Evolutionary conservation across 768 basidiomycete species (phyloP), one percentile per base, ranked within the genome.

Genomic region (Termitomyces titanicus): DNA sequence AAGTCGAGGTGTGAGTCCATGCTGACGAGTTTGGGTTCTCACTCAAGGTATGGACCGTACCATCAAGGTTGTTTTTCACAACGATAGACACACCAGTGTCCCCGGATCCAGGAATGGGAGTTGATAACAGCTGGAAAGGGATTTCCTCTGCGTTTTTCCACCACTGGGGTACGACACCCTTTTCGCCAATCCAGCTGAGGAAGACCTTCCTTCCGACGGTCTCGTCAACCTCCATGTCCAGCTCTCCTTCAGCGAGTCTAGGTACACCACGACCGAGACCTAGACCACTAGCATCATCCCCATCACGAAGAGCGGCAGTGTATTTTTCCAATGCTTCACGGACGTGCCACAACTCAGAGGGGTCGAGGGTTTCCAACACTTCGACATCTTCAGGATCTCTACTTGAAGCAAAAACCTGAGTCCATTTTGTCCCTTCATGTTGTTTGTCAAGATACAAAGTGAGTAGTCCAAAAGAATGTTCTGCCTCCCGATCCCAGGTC

Each of bases 351-450:
- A 97, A 78, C 63, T 94, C 89, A 0, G 86, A 88, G 2, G 92
- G 87, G 61, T 94, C 89, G 43, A 98, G 74, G 8, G 92, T 95
- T 71, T 98, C 96, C 0, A 86, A 82, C 5, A 97, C 92, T 47
- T 91, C 88, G 0, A 78, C 71, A 48, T 86, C 80, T 33, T 78
- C 78, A 7, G 66, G 63, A 11, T 69, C 72, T 11, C 73, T 75
- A 33, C 79, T 70, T 10, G 79, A 67, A 3, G 85, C 79, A 63
- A 99, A 98, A 7, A 98, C 80, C 46, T 92, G 86, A 50, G 85
- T 76, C 96, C 96, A 99, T 62, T 85, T 83, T 29, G 87, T 88
- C 6, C 85, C 88, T 56, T 88, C 85, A 67, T 93, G 80, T 58
- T 79, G 79, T 71, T 98, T 98, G 68, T 94, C 89, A 52, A 98